Percentiles rank a stretch among this genome's conserved stretches.
These are phyloP conservation scores for Coemansia sp. DNA, from an alignment of 192 early-diverging fungal genomes.

Conservation along the genomic window DNA sequence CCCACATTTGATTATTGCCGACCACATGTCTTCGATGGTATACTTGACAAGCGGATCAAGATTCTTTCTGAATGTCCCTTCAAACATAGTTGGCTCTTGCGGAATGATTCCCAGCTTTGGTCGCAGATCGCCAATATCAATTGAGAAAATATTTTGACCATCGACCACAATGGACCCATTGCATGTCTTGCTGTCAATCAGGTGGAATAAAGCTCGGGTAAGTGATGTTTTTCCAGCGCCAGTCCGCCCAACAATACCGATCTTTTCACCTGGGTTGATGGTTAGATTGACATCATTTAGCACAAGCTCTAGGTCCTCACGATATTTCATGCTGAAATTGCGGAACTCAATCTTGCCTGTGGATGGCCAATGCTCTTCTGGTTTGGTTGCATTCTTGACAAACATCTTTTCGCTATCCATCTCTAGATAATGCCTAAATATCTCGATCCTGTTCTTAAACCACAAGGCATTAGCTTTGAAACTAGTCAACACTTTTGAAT, in stretches of 20 bases:
- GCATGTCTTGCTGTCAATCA: too few relatives aligned
- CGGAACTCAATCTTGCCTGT: conserved; percentile 59
- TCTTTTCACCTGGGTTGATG: too few relatives aligned
- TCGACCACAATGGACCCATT: too few relatives aligned
- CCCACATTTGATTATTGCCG: conserved; percentile 48
- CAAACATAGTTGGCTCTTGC: too few relatives aligned
- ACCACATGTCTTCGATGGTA: conserved; percentile 63
- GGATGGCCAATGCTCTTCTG: conserved; percentile 60
- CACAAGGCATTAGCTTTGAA: background rate
- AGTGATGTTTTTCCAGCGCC: too few relatives aligned
- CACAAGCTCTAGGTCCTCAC: conserved; percentile 49
- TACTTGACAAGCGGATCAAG: conserved; percentile 60
- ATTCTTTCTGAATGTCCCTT: conserved; percentile 63
- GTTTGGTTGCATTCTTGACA: conserved; percentile 4
- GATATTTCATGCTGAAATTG: conserved; percentile 61
- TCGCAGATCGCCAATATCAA: conserved; percentile 71
- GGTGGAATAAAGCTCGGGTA: too few relatives aligned
- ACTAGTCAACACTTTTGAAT: background rate
- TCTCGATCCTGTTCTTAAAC: background rate
- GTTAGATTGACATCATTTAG: conserved; percentile 63
- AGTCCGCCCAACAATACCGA: too few relatives aligned
- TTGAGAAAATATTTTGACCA: conserved; percentile 62
- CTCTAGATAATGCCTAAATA: background rate
- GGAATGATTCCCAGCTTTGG: too few relatives aligned
- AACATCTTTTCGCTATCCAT: background rate